phyloP scores from a whole-genome alignment of 2,329 filamentous ascomycete species.

The Aspergillus candidus region DNA sequence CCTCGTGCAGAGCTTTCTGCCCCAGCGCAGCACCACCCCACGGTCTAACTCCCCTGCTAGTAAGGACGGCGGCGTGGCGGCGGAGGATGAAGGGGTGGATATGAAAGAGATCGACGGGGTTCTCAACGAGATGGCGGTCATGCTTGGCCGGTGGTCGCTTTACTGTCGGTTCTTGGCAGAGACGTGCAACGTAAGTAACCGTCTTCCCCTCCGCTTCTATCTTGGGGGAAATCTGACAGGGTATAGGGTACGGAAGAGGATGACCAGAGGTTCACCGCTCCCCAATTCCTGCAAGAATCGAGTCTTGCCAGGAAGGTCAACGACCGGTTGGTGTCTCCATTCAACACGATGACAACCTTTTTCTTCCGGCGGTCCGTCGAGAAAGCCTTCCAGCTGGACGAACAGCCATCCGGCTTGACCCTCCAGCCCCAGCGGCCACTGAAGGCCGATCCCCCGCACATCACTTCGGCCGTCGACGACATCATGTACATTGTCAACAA shows the following conservation, averaged over 20 bases:
- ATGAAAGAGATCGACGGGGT: conserved; percentile 93
- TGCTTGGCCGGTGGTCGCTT: conserved; percentile 88
- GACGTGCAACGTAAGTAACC: conserved; percentile 66
- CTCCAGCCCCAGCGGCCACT: conserved; percentile 67
- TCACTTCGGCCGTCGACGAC: conserved; percentile 92
- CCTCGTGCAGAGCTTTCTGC: conserved; percentile 86
- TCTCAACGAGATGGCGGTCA: conserved; percentile 79
- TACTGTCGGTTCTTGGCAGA: conserved; percentile 83
- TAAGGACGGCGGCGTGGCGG: conserved; percentile 50
- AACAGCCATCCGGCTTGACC: conserved; percentile 72
- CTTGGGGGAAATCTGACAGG: conserved; percentile 4
- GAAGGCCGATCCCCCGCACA: conserved; percentile 75
- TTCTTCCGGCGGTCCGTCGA: conserved; percentile 95
- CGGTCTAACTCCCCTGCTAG: conserved; percentile 71
- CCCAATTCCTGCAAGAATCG: conserved; percentile 70
- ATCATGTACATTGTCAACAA: conserved; percentile 99
- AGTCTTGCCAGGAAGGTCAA: conserved; percentile 73
- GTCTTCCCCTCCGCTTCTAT: not conserved
- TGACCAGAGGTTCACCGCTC: conserved; percentile 57
- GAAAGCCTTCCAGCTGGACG: conserved; percentile 95
- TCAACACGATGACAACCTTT: conserved; percentile 89
- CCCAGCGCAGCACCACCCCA: conserved; percentile 62
- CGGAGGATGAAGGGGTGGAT: conserved; percentile 87
- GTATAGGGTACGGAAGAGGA: conserved; percentile 41
- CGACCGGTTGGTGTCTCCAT: conserved; percentile 67